Evolutionary conservation across 306 rosid species (phyloP), one percentile per base, ranked within the genome.

Genomic region (Myrica gale): DNA sequence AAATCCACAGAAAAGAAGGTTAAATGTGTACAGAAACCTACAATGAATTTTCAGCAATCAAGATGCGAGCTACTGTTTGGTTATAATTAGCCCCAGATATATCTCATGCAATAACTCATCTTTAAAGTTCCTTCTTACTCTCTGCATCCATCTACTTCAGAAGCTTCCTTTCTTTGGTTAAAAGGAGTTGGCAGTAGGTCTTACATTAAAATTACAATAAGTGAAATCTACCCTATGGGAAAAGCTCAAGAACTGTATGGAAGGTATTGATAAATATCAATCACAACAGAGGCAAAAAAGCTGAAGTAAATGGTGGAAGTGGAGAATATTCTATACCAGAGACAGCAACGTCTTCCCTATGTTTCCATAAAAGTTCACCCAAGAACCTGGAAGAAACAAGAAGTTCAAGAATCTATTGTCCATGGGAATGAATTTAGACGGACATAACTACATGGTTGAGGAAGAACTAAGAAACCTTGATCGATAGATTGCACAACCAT

Each of bases 361-460:
- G 73, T 93, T 93, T 57, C 96, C 98, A 68, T 88, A 89, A 20
- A 93, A 91, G 88, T 89, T 93, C 74, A 89, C 88, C 97, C 93
- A 92, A 69, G 99, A 95, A 79, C 47, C 99, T 92, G 86, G 16
- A 84, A 83, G 84, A 73, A 74, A 44, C 39, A n/a, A n/a, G 45
- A 46, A 39, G 53, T 80, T 82, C 76, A 52, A 50, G 50, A 71
- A 76, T 9, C 70, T 53, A 56, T 73, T 7, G 72, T 2, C 56
- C 63, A 72, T 11, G 76, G 44, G 52, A 71, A 85, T 12, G 42
- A 7, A 75, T 61, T 71, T 3, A 69, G 6, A 68, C n/a, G 63
- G 9, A n/a, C 69, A 52, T 21, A 58, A 26, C 62, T 3, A 6
- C 2, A 6, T 60, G 66, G 72, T 44, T 32, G 13, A n/a, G 74